Conservation (phyloP, 352 stramenopile genomes). For the Nothophytophthora sp. region DNA sequence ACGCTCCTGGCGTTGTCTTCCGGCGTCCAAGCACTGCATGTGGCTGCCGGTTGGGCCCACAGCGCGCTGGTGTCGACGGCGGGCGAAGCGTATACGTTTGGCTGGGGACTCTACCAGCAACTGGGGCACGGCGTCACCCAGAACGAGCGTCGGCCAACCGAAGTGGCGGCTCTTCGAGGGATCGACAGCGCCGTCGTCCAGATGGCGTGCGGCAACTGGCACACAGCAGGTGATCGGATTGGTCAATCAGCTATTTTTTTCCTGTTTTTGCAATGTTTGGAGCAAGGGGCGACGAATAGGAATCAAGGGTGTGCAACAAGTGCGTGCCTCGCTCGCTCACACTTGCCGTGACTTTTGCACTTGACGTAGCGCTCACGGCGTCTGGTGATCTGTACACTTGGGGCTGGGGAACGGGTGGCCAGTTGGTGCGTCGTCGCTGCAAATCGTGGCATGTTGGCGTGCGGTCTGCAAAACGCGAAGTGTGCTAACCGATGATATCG, state of each 20-base stretch:
- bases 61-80: conserved; percentile 39
- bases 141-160: conserved; percentile 23
- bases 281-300: too few relatives aligned
- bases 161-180: conserved; percentile 50
- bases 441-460: background rate
- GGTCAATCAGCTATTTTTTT: too few relatives aligned
- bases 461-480: too few relatives aligned
- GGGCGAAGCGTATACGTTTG: conserved; percentile 59
- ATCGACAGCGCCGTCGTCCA: conserved; percentile 47
- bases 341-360: background rate
- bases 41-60: conserved; percentile 58
- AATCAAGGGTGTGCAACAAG: too few relatives aligned
- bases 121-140: conserved; percentile 59
- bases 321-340: too few relatives aligned
- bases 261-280: too few relatives aligned
- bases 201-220: conserved; percentile 73
- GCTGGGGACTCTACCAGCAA: conserved; percentile 83
- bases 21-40: background rate
- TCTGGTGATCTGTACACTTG: conserved; percentile 78
- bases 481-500: too few relatives aligned
- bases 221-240: conserved; percentile 51
- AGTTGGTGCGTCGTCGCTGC: conserved; percentile 49
- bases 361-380: conserved; percentile 35
- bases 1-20: conserved; percentile 10
- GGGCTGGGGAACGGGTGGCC: conserved; percentile 71